phyloP scores from a whole-genome alignment of 1,284 basidiomycete genomes.

The Cutaneotrichosporon sp. region DNA sequence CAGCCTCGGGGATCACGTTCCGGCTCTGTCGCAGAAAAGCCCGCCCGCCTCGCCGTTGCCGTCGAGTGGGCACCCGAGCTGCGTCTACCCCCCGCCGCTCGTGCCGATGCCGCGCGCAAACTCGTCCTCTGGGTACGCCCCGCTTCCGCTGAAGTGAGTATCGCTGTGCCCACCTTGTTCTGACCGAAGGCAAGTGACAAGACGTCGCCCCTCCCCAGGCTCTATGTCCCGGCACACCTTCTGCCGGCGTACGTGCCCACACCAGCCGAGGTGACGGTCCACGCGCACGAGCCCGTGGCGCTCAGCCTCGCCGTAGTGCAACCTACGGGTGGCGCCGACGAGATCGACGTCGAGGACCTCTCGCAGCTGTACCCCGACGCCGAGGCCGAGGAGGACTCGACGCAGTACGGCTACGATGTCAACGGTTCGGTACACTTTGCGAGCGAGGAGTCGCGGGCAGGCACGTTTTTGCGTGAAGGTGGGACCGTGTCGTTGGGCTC shows the following conservation, averaged over 20 bases:
- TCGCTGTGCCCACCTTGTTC: not conserved
- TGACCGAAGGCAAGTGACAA: conserved; percentile 2
- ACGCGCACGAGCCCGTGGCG: conserved; percentile 30
- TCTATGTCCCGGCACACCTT: conserved; percentile 30
- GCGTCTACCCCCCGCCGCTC: conserved; percentile 5
- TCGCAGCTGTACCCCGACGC: conserved; percentile 13
- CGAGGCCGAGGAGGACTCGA: not conserved
- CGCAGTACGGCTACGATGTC: conserved; percentile 2
- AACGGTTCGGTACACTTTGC: conserved; percentile 15
- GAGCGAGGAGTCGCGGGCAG: conserved; percentile 6
- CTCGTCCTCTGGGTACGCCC: conserved; percentile 17
- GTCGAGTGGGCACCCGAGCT: conserved; percentile 15
- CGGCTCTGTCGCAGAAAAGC: not conserved
- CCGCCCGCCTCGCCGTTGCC: conserved; percentile 8
- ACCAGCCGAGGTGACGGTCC: conserved; percentile 22
- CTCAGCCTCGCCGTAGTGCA: conserved; percentile 42
- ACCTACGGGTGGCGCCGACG: conserved; percentile 17
- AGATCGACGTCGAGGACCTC: conserved; percentile 23
- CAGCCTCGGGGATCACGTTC: not conserved
- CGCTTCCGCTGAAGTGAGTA: conserved; percentile 7
- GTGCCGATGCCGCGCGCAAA: conserved; percentile 8
- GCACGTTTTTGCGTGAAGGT: conserved; percentile 14
- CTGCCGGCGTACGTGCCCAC: conserved; percentile 30
- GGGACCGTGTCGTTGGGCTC: conserved; percentile 7
- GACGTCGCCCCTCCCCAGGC: conserved; percentile 6